Percentiles rank a stretch among this genome's conserved stretches.
Evolutionary conservation across 75 land plant genomes (phyloP).

Genomic region (Pseudotsuga menziesii): DNA sequence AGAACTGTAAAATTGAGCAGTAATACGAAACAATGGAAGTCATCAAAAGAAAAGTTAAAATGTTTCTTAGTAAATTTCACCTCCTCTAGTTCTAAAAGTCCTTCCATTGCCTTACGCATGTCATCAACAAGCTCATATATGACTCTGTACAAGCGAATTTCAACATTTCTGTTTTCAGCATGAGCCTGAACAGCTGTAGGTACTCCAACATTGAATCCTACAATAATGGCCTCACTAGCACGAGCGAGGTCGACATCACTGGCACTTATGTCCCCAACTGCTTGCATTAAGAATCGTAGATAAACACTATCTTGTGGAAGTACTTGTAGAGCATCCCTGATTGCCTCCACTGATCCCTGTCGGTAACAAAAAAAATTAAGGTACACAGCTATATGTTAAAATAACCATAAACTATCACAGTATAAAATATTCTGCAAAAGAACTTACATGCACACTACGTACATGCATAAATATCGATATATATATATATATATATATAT

Average conservation of each 20-base stretch:
- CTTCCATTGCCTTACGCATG: conserved; percentile 96
- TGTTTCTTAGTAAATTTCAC: conserved; percentile 26
- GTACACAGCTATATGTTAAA: not conserved
- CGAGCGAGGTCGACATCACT: conserved; percentile 95
- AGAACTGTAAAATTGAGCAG: too few relatives aligned
- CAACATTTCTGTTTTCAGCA: conserved; percentile 80
- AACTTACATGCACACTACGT: not conserved
- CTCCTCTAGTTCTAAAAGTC: conserved; percentile 79
- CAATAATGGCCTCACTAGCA: conserved; percentile 77
- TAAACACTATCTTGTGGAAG: conserved; percentile 91
- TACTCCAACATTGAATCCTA: conserved; percentile 88
- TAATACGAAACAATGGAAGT: not conserved
- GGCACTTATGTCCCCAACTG: conserved; percentile 78
- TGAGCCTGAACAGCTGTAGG: conserved; percentile 71
- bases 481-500: too few relatives aligned
- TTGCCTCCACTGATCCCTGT: conserved; percentile 96
- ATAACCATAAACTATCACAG: not conserved
- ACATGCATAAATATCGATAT: too few relatives aligned
- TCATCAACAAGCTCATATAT: conserved; percentile 98
- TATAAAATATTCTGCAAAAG: not conserved
- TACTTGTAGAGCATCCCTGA: conserved; percentile 80
- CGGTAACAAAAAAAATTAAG: not conserved
- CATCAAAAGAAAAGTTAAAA: conserved; percentile 2
- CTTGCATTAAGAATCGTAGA: conserved; percentile 83
- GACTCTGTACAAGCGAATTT: conserved; percentile 82